Evolutionary conservation across 306 rosid genomes (phyloP).

Genomic region (Glycine tomentella): DNA sequence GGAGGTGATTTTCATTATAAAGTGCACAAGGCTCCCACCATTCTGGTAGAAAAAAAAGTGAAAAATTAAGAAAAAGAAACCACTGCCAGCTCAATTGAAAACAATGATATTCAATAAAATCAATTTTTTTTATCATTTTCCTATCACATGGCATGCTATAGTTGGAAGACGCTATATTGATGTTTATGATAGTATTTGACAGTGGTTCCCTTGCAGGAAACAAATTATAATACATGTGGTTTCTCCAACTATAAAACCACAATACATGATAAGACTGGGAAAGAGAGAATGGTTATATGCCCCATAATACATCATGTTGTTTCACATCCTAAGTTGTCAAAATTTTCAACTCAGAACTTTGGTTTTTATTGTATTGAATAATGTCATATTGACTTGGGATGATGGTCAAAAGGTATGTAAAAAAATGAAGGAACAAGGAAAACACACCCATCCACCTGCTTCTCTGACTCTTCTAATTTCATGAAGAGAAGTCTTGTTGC

Average conservation of each 20-base stretch:
- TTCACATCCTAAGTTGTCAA: slow-evolving; percentile 34
- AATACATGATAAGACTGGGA: not conserved
- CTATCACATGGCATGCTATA: slow-evolving; percentile 20
- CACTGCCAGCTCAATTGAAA: slow-evolving; percentile 17
- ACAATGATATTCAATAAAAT: slow-evolving; percentile 8
- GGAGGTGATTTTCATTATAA: not conserved
- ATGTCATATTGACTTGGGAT: not conserved
- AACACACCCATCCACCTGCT: slow-evolving; percentile 99
- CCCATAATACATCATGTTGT: slow-evolving; percentile 23
- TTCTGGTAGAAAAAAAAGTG: too few relatives aligned
- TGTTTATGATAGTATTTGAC: not conserved
- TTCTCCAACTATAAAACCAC: slow-evolving; percentile 22
- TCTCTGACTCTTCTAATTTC: slow-evolving; percentile 96
- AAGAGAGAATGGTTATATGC: too few relatives aligned
- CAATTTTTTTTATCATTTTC: not conserved
- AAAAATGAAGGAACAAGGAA: slow-evolving; percentile 56
- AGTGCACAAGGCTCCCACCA: not conserved
- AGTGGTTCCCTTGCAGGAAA: too few relatives aligned
- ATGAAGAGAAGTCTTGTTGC: slow-evolving; percentile 75
- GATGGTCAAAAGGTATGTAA: slow-evolving; percentile 18
- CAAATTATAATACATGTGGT: slow-evolving; percentile 12
- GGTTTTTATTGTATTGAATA: slow-evolving; percentile 18
- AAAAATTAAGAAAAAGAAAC: not conserved
- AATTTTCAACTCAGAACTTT: slow-evolving; percentile 15
- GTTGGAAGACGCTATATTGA: slow-evolving; percentile 7